Conservation (phyloP, 148 eudicot genomes). For the Gaultheria prostrata region DNA sequence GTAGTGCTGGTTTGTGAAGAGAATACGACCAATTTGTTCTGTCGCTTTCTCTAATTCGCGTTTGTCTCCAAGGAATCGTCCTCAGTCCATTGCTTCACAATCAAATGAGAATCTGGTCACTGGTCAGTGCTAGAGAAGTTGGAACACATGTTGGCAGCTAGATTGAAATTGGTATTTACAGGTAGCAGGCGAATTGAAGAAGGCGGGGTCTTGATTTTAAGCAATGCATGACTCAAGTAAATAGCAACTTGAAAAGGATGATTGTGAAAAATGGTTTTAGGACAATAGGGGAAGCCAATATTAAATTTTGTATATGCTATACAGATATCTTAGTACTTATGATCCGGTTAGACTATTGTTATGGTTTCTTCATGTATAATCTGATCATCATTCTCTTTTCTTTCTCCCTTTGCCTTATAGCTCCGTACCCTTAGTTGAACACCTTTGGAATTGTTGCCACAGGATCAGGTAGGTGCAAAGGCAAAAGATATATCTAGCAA, state of each 20-base stretch:
- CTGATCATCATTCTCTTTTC: background rate
- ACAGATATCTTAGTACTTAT: background rate
- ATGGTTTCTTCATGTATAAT: background rate
- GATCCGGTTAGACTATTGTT: background rate
- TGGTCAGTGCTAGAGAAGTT: background rate
- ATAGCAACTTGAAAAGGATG: background rate
- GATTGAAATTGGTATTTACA: background rate
- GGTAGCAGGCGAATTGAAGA: background rate
- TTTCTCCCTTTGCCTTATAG: too few species aligned
- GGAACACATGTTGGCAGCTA: background rate
- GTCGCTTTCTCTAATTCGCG: too few species aligned
- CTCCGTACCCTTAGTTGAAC: background rate
- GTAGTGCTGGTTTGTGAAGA: background rate
- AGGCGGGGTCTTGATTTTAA: background rate
- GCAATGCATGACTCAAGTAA: background rate
- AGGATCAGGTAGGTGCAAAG: constrained; percentile 52
- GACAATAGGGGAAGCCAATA: background rate
- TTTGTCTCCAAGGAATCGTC: too few species aligned
- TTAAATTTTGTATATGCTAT: background rate
- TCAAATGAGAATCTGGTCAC: too few species aligned
- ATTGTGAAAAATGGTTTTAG: background rate
- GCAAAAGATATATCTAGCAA: constrained; percentile 42
- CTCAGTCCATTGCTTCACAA: too few species aligned
- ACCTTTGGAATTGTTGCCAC: constrained; percentile 9
- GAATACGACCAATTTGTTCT: background rate